phyloP scores from a whole-genome alignment of 2,329 filamentous ascomycete genomes.

The Clonostachys solani region DNA sequence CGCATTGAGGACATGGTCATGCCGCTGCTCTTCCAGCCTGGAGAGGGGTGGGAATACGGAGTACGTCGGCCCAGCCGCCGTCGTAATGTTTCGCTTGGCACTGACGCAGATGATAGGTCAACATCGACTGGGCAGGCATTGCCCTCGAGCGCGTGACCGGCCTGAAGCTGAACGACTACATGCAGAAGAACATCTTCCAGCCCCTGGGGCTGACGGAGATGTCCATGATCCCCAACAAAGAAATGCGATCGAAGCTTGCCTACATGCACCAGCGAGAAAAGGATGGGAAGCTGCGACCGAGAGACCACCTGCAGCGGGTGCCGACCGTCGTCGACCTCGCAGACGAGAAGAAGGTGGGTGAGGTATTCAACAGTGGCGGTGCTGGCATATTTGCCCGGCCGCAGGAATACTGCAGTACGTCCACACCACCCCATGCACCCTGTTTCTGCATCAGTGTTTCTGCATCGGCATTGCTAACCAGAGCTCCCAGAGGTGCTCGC shows the following conservation, averaged over 20 bases:
- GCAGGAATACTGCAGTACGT: slow-evolving; percentile 54
- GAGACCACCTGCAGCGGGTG: slow-evolving; percentile 46
- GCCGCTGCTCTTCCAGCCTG: slow-evolving; percentile 60
- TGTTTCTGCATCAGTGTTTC: neutral
- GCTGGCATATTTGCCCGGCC: slow-evolving; percentile 57
- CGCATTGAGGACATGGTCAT: slow-evolving; percentile 43
- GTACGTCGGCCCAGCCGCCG: slow-evolving; percentile 23
- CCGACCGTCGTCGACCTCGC: slow-evolving; percentile 34
- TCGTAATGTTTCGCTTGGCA: neutral
- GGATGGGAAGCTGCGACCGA: slow-evolving; percentile 29
- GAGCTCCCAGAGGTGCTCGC: slow-evolving; percentile 48
- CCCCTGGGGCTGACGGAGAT: slow-evolving; percentile 44
- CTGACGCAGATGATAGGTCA: slow-evolving; percentile 10
- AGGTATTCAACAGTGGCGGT: slow-evolving; percentile 54
- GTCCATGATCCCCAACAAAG: slow-evolving; percentile 49
- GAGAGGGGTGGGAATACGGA: slow-evolving; percentile 57
- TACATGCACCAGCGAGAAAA: slow-evolving; percentile 49
- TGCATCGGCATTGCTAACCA: neutral
- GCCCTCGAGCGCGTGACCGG: slow-evolving; percentile 39
- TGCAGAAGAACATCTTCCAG: slow-evolving; percentile 39
- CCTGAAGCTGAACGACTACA: slow-evolving; percentile 39
- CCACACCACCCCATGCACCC: neutral
- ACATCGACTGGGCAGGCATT: slow-evolving; percentile 50
- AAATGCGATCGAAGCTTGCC: slow-evolving; percentile 50
- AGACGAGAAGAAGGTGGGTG: slow-evolving; percentile 27